A percentile compares a stretch with the other conserved stretches of the same genome.
phyloP scores from a whole-genome alignment of 2,329 filamentous ascomycete genomes.

The Aschersonia sp. region DNA sequence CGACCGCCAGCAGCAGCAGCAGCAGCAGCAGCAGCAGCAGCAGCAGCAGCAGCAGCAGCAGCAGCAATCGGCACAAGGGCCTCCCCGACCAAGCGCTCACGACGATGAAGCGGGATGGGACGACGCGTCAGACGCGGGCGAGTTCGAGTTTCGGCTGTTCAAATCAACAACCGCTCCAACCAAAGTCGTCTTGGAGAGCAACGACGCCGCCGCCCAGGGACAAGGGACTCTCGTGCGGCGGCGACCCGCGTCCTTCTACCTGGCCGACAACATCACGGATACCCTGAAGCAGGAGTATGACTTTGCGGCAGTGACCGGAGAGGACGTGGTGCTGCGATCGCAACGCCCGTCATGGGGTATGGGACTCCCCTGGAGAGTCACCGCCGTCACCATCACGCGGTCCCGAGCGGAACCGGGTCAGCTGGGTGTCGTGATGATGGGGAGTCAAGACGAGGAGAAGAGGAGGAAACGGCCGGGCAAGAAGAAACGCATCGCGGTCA shows the following conservation, averaged over 20 bases:
- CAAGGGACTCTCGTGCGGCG: constrained; percentile 18
- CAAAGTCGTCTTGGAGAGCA: constrained; percentile 33
- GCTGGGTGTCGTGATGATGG: constrained; percentile 1
- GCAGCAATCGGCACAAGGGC: no score
- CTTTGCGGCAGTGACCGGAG: constrained; percentile 33
- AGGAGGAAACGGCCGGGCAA: constrained; percentile 37
- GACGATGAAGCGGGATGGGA: constrained; percentile 10
- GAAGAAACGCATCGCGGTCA: constrained; percentile 38
- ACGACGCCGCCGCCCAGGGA: constrained; percentile 22
- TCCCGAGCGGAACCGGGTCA: constrained; percentile 6
- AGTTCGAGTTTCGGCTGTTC: constrained; percentile 46
- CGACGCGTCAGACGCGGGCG: constrained; percentile 13
- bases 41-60: no score
- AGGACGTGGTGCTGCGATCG: constrained; percentile 33
- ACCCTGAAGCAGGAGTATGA: constrained; percentile 24
- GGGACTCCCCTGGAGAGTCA: constrained; percentile 46
- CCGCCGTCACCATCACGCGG: constrained; percentile 22
- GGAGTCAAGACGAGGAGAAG: constrained; percentile 8
- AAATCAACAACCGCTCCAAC: constrained; percentile 27
- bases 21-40: no score
- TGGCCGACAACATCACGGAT: constrained; percentile 23
- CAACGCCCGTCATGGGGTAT: constrained; percentile 36
- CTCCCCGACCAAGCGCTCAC: constrained; percentile 7
- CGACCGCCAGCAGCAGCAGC: background rate
- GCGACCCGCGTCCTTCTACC: constrained; percentile 33